Base-by-base conservation (phyloP, 805 yeast species). In the Candida caryicola region DNA sequence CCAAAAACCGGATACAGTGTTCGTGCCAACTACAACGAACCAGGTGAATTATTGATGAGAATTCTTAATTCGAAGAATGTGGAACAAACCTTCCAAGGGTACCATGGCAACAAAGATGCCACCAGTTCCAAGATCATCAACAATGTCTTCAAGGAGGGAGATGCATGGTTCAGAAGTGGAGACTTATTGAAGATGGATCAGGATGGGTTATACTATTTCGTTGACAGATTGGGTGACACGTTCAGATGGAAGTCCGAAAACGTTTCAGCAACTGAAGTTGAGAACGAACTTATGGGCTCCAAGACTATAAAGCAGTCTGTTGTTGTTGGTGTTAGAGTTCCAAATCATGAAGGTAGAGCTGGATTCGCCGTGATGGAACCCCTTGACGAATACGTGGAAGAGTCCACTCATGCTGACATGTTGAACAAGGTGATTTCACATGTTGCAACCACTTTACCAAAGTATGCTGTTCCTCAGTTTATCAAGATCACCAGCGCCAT, bases 211-310 rank as follows among this genome's bases (percentile, higher is more conserved):
- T 73, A 84, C 57, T 87, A 83, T 62, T 90, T 90, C 60, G 87
- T 89, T 31, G 98, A 90, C 67, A 72, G 98, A 54, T 64, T 91
- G 54, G 98, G 98, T 29, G 98, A 90, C 56, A 91, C 97, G 0
- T 90, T 85, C 68, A 74, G 98, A 51, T 90, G 98, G 98, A 91
- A 88, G 65, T 84, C 95, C 2, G 98, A 90, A 64, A 90, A 90
- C 59, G 96, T 91, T 8, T 81, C 93, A 13, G 89, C 97, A 10
- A 82, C 90, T 23, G 97, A 90, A 64, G 96, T 90, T 28, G 97
- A 91, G 57, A 85, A 82, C 54, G 82, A 80, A 55, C 61, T 85
- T 19, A 71, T 76, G 61, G 68, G 69, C 5, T 63, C 72, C 4
- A 54, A 61, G 31, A 59, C 59, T 4, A 66, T 84, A 33, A 73